A percentile compares a stretch with the other conserved stretches of the same genome.
Evolutionary conservation across 495 filamentous ascomycete genomes (phyloP).

Genomic region (Penicillium diatomitis): DNA sequence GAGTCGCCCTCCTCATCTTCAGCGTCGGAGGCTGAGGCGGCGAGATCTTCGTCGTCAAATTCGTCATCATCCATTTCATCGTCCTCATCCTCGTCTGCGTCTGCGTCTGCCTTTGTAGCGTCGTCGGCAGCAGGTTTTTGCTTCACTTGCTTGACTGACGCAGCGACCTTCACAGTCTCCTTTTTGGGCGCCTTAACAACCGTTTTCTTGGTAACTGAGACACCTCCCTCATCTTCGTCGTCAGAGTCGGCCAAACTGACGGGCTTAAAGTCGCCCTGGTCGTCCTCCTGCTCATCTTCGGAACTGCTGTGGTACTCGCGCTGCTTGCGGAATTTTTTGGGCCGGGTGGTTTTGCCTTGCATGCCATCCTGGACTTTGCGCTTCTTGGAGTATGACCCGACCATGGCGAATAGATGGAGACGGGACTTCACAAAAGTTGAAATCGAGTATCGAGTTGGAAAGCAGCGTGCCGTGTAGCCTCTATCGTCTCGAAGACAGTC

Average conservation of each 20-base stretch:
- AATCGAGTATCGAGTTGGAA: no score
- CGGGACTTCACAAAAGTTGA: not conserved
- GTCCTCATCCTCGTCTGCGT: constrained; percentile 11
- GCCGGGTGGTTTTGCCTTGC: constrained; percentile 43
- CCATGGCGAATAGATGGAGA: constrained; percentile 12
- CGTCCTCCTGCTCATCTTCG: constrained; percentile 41
- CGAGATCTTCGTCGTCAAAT: constrained; percentile 25
- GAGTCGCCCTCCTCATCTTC: constrained; percentile 13
- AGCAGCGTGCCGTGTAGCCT: no score
- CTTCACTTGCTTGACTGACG: constrained; percentile 9
- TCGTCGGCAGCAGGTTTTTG: constrained; percentile 4
- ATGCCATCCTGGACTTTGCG: constrained; percentile 51
- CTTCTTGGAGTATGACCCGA: constrained; percentile 45
- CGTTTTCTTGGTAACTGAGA: constrained; percentile 9
- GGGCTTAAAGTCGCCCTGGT: constrained; percentile 43
- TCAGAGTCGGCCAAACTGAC: constrained; percentile 63
- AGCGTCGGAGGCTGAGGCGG: constrained; percentile 20
- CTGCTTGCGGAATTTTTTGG: constrained; percentile 64
- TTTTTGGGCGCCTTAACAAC: constrained; percentile 4
- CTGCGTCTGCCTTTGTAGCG: constrained; percentile 2
- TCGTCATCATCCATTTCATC: constrained; percentile 29
- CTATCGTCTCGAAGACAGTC: constrained; percentile 5
- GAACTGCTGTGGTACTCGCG: constrained; percentile 67
- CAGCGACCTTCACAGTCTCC: constrained; percentile 16
- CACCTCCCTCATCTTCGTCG: constrained; percentile 38